Percentiles rank a stretch among this genome's conserved stretches.
phyloP scores from a whole-genome alignment of 495 filamentous ascomycete genomes.

The Aspergillus incahuasiensis region DNA sequence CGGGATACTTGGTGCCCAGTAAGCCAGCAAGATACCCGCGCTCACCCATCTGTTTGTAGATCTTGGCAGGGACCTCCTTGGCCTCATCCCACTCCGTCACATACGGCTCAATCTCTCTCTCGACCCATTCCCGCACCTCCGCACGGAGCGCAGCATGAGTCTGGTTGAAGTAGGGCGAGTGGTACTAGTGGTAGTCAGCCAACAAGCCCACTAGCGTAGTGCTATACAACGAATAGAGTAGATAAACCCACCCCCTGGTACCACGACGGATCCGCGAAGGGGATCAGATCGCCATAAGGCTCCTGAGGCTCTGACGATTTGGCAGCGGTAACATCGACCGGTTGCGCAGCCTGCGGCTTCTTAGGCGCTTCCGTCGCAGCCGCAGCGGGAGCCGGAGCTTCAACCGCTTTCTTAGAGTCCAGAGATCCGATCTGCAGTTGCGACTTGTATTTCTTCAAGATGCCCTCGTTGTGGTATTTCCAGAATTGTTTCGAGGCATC shows the following conservation, averaged over 20 bases:
- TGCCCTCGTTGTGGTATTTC: constrained; percentile 96
- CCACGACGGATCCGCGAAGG: constrained; percentile 90
- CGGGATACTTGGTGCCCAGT: constrained; percentile 73
- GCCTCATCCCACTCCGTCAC: constrained; percentile 96
- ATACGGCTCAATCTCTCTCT: constrained; percentile 82
- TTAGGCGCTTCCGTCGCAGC: constrained; percentile 50
- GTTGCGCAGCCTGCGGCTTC: constrained; percentile 41
- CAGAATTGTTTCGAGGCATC: constrained; percentile 98
- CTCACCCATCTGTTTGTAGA: constrained; percentile 94
- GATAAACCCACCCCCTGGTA: constrained; percentile 78
- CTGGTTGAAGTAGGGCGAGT: constrained; percentile 94
- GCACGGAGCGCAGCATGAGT: constrained; percentile 83
- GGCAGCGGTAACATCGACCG: constrained; percentile 44
- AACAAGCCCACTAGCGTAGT: too few relatives aligned
- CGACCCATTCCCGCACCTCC: constrained; percentile 89
- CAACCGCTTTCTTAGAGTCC: constrained; percentile 69
- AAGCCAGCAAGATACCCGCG: constrained; percentile 88
- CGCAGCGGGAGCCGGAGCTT: constrained; percentile 47
- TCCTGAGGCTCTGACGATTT: constrained; percentile 65
- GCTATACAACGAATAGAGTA: background rate
- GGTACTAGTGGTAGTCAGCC: constrained; percentile 55
- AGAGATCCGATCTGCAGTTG: constrained; percentile 86
- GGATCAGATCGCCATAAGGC: constrained; percentile 78
- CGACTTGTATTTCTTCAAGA: constrained; percentile 91
- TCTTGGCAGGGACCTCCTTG: constrained; percentile 76